phyloP scores from a whole-genome alignment of 306 rosid species.

The Oemleria cerasiformis region DNA sequence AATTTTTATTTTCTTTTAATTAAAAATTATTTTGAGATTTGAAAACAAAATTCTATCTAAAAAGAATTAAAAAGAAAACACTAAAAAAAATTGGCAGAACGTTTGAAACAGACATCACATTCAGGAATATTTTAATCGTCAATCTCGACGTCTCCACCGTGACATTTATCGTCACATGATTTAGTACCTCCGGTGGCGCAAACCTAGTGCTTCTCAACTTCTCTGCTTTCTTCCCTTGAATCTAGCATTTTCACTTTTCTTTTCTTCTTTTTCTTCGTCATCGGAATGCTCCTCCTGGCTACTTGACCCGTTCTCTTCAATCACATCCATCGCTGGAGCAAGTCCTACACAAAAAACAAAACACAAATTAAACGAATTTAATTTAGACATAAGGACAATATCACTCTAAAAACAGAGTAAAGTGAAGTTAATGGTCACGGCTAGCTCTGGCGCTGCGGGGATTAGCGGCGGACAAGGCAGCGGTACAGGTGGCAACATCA shows the following conservation, averaged over 20 bases:
- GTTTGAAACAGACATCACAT: too few relatives aligned
- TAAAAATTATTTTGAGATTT: too few relatives aligned
- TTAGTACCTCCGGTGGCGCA: slow-evolving; percentile 49
- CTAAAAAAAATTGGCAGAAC: too few relatives aligned
- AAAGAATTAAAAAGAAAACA: too few relatives aligned
- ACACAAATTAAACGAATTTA: not conserved
- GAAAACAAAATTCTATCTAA: too few relatives aligned
- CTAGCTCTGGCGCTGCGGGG: slow-evolving; percentile 34
- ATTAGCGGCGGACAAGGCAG: slow-evolving; percentile 47
- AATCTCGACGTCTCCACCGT: slow-evolving; percentile 54
- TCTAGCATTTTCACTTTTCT: slow-evolving; percentile 1
- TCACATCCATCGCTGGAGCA: slow-evolving; percentile 41
- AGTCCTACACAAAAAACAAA: slow-evolving; percentile 35
- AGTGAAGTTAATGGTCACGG: slow-evolving; percentile 38
- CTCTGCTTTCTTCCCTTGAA: slow-evolving; percentile 17
- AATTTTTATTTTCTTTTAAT: too few relatives aligned
- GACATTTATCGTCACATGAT: slow-evolving; percentile 46
- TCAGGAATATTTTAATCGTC: slow-evolving; percentile 50
- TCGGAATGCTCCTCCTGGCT: slow-evolving; percentile 26
- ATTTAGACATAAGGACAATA: not conserved
- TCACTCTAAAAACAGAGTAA: too few relatives aligned
- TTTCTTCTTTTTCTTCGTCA: slow-evolving; percentile 20
- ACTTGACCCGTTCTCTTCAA: slow-evolving; percentile 35
- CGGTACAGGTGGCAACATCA: slow-evolving; percentile 42
- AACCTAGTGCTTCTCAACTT: slow-evolving; percentile 25